Base-by-base conservation (phyloP, 495 filamentous ascomycete genomes). In the Xylaria telfairii region DNA sequence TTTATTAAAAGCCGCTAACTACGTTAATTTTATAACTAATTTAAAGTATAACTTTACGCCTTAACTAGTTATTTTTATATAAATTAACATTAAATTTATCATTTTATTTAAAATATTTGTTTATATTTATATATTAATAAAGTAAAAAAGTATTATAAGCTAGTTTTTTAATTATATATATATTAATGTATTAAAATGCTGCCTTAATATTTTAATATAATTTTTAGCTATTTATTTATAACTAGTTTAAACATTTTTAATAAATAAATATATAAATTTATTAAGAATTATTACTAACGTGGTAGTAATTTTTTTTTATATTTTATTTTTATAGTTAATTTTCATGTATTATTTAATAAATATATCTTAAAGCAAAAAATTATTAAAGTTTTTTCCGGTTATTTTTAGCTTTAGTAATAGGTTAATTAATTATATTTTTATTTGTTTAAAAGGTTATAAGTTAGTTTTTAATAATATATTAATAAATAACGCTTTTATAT, bases 161-260 rank as follows among this genome's bases (percentile, higher is more conserved):
- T 49, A 7, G 19, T 7, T 49, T 49, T 49, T 49, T 7, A 49
- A 49, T 49, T 49, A 49, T 21, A 49, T 21, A 21, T 21, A 49
- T 7, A 49, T 8, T 21, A 49, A 49, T 0, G 6, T 6, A 6
- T 49, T 49, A 49, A 49, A 49, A 21, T 49, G 3, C 9, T 49
- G 9, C 0, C 9, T 21, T 21, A 49, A 56, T 13, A 32, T 56
- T 56, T 56, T 28, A 56, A 56, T 17, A 3, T 30, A 49, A 3
- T 49, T 49, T 49, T 49, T 8, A 21, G 19, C 19, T 49, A 49
- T 49, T 49, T 49, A 21, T 56, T 56, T 56, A 56, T 56, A 56
- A 3, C 24, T 56, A 30, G 24, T 17, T 56, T 56, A 56, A 30
- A 13, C 12, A 4, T 56, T 56, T 17, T 56, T 56, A 30, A 21